phyloP scores from a whole-genome alignment of 176 grass and related monocot species.

The Elaeis guineensis region DNA sequence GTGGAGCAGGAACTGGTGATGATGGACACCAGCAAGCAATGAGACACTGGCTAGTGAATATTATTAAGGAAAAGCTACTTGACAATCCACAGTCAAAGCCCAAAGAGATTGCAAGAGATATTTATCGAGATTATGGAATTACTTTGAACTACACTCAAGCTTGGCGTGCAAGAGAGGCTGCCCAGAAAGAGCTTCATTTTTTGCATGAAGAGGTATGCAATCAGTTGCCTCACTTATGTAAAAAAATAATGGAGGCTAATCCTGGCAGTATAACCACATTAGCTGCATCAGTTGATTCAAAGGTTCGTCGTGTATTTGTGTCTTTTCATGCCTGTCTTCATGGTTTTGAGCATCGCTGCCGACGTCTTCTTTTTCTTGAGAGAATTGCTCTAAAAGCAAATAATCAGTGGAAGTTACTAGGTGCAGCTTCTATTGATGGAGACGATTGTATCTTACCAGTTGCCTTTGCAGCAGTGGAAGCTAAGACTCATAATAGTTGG shows the following conservation, averaged over 20 bases:
- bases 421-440: constrained; percentile 74
- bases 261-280: constrained; percentile 78
- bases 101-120: constrained; percentile 79
- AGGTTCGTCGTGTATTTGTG: constrained; percentile 85
- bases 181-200: constrained; percentile 82
- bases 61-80: constrained; percentile 92
- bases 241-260: constrained; percentile 79
- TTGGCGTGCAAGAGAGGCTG: constrained; percentile 81
- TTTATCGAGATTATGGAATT: constrained; percentile 80
- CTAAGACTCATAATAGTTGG: constrained; percentile 90
- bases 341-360: constrained; percentile 71
- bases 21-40: constrained; percentile 74
- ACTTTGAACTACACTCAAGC: constrained; percentile 83
- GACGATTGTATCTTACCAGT: constrained; percentile 84
- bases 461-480: constrained; percentile 86
- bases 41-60: constrained; percentile 73
- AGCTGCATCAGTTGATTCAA: constrained; percentile 64
- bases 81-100: constrained; percentile 60
- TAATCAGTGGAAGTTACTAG: constrained; percentile 76
- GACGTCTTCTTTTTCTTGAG: constrained; percentile 87
- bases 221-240: constrained; percentile 80
- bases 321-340: constrained; percentile 92
- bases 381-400: constrained; percentile 82
- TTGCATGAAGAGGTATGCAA: constrained; percentile 71
- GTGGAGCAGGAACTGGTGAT: constrained; percentile 57